These are phyloP conservation scores for Malus hybrid DNA, from an alignment of 331 rosid species.

Conservation along the genomic window DNA sequence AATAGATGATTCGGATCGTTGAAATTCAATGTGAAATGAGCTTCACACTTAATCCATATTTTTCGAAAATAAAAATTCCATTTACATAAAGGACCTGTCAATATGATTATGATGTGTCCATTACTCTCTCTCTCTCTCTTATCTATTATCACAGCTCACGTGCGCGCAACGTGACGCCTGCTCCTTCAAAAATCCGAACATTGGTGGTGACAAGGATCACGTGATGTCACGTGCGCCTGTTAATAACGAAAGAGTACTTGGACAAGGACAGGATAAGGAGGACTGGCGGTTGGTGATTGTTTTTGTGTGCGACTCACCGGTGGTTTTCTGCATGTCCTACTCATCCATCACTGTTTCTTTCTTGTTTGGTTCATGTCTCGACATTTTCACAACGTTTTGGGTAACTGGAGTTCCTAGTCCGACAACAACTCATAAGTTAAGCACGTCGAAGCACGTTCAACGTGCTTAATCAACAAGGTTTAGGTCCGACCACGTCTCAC, in stretches of 20 bases:
- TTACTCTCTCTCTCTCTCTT: not conserved
- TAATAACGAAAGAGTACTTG: not conserved
- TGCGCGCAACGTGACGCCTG: conserved; percentile 7
- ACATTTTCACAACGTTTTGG: not conserved
- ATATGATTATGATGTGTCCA: not conserved
- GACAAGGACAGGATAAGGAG: not conserved
- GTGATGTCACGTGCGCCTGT: not conserved
- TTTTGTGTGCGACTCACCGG: not conserved
- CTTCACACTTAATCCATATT: too few relatives aligned
- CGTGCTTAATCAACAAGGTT: not conserved
- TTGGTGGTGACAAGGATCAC: not conserved
- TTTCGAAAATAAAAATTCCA: too few relatives aligned
- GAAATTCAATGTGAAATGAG: too few relatives aligned
- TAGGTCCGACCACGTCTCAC: not conserved
- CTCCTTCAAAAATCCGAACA: not conserved
- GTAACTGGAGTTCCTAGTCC: not conserved
- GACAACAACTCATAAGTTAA: not conserved
- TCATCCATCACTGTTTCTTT: not conserved
- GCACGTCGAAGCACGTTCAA: not conserved
- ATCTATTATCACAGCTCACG: not conserved
- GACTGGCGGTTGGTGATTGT: not conserved
- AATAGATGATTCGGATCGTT: too few relatives aligned
- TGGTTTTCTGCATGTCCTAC: not conserved
- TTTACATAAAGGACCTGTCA: not conserved
- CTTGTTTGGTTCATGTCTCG: not conserved